These are phyloP conservation scores for Alternaria gaisen DNA, from an alignment of 2,329 filamentous ascomycete species.

Conservation along the genomic window DNA sequence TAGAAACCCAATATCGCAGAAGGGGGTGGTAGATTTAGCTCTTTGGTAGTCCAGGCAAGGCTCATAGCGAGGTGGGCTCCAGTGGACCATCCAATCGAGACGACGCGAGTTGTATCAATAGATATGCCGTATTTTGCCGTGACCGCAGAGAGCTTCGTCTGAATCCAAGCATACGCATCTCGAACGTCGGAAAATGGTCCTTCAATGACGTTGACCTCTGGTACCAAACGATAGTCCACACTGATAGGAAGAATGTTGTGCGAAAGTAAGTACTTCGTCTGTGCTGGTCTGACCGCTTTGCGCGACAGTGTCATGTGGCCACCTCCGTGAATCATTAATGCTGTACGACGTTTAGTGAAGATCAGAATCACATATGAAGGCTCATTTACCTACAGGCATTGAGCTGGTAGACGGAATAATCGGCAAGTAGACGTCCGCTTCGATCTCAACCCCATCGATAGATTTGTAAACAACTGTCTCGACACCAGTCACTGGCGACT, in stretches of 20 bases:
- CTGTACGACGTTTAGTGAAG: slow-evolving; percentile 31
- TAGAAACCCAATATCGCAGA: slow-evolving; percentile 11
- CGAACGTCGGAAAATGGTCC: slow-evolving; percentile 59
- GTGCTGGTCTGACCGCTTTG: slow-evolving; percentile 50
- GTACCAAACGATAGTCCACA: slow-evolving; percentile 62
- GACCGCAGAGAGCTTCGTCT: slow-evolving; percentile 4
- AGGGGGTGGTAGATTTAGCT: slow-evolving; percentile 1
- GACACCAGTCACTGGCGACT: background rate
- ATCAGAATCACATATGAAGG: background rate
- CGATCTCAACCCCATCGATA: slow-evolving; percentile 18
- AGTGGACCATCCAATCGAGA: slow-evolving; percentile 7
- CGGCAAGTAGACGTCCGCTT: slow-evolving; percentile 50
- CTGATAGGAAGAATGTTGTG: slow-evolving; percentile 58
- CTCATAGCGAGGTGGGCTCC: slow-evolving; percentile 14
- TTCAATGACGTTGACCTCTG: slow-evolving; percentile 56
- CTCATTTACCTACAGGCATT: slow-evolving; percentile 17
- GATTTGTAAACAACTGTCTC: slow-evolving; percentile 24
- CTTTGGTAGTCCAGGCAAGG: slow-evolving; percentile 10
- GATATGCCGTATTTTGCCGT: slow-evolving; percentile 5
- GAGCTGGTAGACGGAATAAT: slow-evolving; percentile 5
- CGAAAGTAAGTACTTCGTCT: slow-evolving; percentile 51
- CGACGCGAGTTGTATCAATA: slow-evolving; percentile 6
- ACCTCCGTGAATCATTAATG: slow-evolving; percentile 59
- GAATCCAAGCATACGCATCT: slow-evolving; percentile 37
- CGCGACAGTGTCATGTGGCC: slow-evolving; percentile 54